Percentiles rank a stretch among this genome's conserved stretches.
These are phyloP conservation scores for Monosporascus sp. DNA, from an alignment of 2,329 filamentous ascomycete species.

Conservation along the genomic window DNA sequence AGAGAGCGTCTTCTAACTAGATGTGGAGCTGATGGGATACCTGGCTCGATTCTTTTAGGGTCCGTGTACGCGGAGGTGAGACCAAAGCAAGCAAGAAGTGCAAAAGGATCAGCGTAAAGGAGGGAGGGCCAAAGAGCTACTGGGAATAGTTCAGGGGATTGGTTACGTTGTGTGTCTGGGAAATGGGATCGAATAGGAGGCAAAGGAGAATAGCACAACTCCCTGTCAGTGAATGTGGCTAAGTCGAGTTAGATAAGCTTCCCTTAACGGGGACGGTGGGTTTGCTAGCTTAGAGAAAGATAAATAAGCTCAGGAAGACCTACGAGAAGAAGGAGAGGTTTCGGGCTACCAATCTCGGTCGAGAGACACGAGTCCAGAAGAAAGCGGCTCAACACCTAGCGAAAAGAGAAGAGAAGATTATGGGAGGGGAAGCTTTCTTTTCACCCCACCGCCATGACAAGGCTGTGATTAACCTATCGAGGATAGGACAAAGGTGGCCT, in stretches of 20 bases:
- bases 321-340: not conserved
- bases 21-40: slow-evolving; percentile 38
- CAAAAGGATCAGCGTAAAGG: not conserved
- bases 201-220: not conserved
- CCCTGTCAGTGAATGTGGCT: slow-evolving; percentile 2
- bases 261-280: slow-evolving; percentile 1
- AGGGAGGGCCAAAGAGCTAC: not conserved
- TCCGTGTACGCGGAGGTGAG: not conserved
- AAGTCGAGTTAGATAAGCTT: slow-evolving; percentile 2
- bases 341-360: slow-evolving; percentile 5
- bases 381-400: slow-evolving; percentile 22
- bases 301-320: not conserved
- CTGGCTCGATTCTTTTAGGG: slow-evolving; percentile 16
- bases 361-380: slow-evolving; percentile 9
- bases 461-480: slow-evolving; percentile 24
- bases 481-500: slow-evolving; percentile 18
- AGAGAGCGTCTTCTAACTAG: slow-evolving; percentile 25
- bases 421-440: slow-evolving; percentile 23
- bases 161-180: not conserved
- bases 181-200: not conserved
- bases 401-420: slow-evolving; percentile 15
- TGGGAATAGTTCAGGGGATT: not conserved
- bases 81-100: not conserved
- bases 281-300: slow-evolving; percentile 1
- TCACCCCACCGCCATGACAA: slow-evolving; percentile 25